phyloP scores from a whole-genome alignment of 352 stramenopile species.

The Phytophthora pisi region DNA sequence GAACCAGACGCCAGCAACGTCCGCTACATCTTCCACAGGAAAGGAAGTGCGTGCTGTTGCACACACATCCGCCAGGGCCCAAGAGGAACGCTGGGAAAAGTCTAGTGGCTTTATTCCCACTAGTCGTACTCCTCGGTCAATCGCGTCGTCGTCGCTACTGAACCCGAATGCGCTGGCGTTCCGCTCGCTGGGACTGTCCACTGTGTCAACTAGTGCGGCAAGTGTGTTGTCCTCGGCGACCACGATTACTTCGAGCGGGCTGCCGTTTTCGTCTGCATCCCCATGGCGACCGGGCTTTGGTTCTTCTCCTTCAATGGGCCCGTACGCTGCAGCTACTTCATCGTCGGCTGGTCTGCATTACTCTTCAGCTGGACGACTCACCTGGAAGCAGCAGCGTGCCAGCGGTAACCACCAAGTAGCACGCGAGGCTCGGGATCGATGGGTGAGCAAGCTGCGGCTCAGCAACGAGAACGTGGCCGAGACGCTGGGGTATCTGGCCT shows the following conservation, averaged over 20 bases:
- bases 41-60: slow-evolving; percentile 9
- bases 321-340: slow-evolving; percentile 18
- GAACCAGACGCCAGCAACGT: not conserved
- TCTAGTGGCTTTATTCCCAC: slow-evolving; percentile 11
- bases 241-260: slow-evolving; percentile 12
- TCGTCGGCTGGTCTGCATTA: slow-evolving; percentile 31
- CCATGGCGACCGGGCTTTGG: slow-evolving; percentile 30
- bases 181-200: slow-evolving; percentile 20
- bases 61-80: slow-evolving; percentile 3
- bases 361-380: slow-evolving; percentile 28
- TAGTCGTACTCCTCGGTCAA: slow-evolving; percentile 20
- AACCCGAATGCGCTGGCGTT: slow-evolving; percentile 32
- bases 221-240: slow-evolving; percentile 7
- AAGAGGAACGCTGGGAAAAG: slow-evolving; percentile 27
- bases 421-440: slow-evolving; percentile 45
- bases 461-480: slow-evolving; percentile 52
- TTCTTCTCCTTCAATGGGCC: slow-evolving; percentile 9
- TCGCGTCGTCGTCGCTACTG: slow-evolving; percentile 23
- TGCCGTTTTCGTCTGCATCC: slow-evolving; percentile 24
- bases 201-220: slow-evolving; percentile 13
- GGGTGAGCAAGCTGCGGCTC: slow-evolving; percentile 47
- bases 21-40: not conserved
- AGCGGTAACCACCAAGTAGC: slow-evolving; percentile 25
- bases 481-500: slow-evolving; percentile 60
- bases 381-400: slow-evolving; percentile 52